Evolutionary conservation across 768 basidiomycete genomes (phyloP).

Genomic region (Russula dissimulans): DNA sequence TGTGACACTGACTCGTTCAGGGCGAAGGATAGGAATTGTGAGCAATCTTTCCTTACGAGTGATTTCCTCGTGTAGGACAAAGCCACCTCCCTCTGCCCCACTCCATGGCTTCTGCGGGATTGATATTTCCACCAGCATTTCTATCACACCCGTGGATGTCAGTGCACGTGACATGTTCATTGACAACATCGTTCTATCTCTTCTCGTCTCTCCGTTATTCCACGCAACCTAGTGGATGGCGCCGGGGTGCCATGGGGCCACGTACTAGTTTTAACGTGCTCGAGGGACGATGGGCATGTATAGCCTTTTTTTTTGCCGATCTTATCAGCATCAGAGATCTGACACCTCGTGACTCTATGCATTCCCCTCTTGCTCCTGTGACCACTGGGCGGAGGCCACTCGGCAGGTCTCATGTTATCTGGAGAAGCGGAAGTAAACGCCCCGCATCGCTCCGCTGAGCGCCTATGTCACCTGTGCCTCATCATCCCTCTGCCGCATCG

Average conservation of each 20-base stretch:
- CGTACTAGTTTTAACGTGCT: too few species aligned
- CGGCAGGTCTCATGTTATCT: not conserved
- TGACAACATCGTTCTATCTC: not conserved
- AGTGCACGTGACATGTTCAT: not conserved
- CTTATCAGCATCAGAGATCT: constrained; percentile 20
- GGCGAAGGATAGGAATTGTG: not conserved
- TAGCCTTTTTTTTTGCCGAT: not conserved
- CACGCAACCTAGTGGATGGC: not conserved
- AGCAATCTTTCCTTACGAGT: not conserved
- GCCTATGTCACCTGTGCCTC: constrained; percentile 1
- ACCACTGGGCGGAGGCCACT: not conserved
- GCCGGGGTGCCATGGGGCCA: not conserved
- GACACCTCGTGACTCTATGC: constrained; percentile 7
- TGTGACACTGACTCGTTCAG: not conserved
- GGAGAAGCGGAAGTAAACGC: constrained; percentile 5
- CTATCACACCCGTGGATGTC: too few species aligned
- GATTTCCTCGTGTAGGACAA: not conserved
- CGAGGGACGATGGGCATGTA: too few species aligned
- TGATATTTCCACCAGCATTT: too few species aligned
- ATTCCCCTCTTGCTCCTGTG: not conserved
- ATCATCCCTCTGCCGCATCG: constrained; percentile 4
- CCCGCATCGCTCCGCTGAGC: constrained; percentile 7
- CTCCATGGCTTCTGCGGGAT: not conserved
- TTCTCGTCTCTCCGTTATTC: not conserved
- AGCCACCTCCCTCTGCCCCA: not conserved